Percentiles rank a stretch among this genome's conserved stretches.
Evolutionary conservation across 306 rosid species (phyloP).

Genomic region (Casuarina cunninghamiana): DNA sequence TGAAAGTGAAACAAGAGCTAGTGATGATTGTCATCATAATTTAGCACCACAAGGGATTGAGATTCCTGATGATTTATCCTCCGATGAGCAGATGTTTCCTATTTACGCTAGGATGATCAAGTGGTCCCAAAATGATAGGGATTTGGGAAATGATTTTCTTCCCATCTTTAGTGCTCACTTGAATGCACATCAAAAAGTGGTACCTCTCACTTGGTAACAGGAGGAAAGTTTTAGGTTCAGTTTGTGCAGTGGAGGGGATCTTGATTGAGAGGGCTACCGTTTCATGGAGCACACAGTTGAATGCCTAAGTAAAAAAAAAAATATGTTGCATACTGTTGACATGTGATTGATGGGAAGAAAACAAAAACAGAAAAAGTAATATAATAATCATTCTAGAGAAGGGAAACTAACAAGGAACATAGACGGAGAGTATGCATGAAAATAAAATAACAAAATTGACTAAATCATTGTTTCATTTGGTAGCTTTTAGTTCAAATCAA

Average conservation of each 20-base stretch:
- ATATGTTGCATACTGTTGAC: no score
- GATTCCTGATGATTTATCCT: constrained; percentile 35
- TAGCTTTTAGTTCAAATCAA: no score
- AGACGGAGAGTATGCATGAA: no score
- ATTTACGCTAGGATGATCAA: constrained; percentile 9
- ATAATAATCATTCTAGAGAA: no score
- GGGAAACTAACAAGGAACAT: no score
- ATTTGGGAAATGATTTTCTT: not conserved
- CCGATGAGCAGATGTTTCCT: constrained; percentile 15
- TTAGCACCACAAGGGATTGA: constrained; percentile 38
- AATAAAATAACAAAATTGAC: no score
- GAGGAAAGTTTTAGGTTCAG: not conserved
- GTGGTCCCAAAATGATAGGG: constrained; percentile 18
- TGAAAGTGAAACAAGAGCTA: constrained; percentile 33
- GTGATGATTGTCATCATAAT: constrained; percentile 44
- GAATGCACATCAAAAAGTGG: not conserved
- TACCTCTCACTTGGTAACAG: not conserved
- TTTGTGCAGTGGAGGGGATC: not conserved
- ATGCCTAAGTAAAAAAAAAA: no score
- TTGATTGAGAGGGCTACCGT: not conserved
- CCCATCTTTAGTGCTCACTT: constrained; percentile 1
- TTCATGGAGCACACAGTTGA: no score
- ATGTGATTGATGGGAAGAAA: no score
- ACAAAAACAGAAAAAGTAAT: no score
- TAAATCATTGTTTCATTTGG: no score